These are phyloP conservation scores for Suillus spraguei DNA, from an alignment of 768 basidiomycete genomes.

Conservation along the genomic window DNA sequence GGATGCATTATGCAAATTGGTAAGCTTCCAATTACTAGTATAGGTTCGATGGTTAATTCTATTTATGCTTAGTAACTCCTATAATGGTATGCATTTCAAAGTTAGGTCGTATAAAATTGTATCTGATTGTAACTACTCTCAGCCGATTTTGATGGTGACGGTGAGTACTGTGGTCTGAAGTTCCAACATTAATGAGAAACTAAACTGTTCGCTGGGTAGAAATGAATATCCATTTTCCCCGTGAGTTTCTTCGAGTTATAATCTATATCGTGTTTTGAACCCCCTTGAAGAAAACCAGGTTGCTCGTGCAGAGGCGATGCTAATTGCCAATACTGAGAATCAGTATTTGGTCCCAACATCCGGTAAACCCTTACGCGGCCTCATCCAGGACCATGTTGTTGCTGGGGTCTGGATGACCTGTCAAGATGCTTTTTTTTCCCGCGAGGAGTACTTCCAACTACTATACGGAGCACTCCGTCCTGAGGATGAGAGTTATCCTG, in stretches of 20 bases:
- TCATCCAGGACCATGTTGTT: conserved; percentile 99
- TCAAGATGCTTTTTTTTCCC: conserved; percentile 91
- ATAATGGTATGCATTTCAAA: conserved; percentile 69
- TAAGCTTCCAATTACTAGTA: conserved; percentile 39
- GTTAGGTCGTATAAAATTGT: conserved; percentile 12
- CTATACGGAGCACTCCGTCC: conserved; percentile 93
- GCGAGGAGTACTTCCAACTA: conserved; percentile 95
- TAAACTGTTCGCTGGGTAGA: conserved; percentile 48
- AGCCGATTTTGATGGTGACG: conserved; percentile 95
- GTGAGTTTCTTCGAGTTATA: conserved; percentile 47
- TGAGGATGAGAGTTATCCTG: conserved; percentile 68
- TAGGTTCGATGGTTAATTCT: conserved; percentile 18
- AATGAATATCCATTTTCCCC: conserved; percentile 99
- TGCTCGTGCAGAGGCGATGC: conserved; percentile 90
- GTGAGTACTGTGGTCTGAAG: conserved; percentile 39
- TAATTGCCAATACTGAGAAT: conserved; percentile 97
- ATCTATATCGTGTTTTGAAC: conserved; percentile 5
- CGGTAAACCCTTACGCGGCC: conserved; percentile 93
- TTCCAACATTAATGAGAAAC: conserved; percentile 1
- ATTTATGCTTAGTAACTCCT: conserved; percentile 77
- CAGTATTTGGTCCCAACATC: conserved; percentile 99
- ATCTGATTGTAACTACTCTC: conserved; percentile 15
- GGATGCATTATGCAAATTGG: conserved; percentile 99
- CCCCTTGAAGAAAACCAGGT: conserved; percentile 79
- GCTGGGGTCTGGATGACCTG: conserved; percentile 99